Conservation (phyloP, 148 eudicot genomes). For the Cornus florida region DNA sequence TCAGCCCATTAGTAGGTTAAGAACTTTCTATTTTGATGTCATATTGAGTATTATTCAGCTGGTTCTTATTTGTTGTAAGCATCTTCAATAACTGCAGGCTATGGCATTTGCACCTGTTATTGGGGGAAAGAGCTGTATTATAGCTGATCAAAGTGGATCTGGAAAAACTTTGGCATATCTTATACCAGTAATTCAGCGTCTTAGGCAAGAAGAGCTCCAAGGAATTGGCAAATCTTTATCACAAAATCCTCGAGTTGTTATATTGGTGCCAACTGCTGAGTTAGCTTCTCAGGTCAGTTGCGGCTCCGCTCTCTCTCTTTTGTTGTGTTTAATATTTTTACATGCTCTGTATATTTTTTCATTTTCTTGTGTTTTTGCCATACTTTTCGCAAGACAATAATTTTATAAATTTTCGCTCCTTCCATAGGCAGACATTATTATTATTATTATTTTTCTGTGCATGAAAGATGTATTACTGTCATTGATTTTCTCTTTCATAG, state of each 20-base stretch:
- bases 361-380: background rate
- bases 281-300: constrained; percentile 82
- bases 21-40: no score
- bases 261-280: constrained; percentile 96
- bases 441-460: background rate
- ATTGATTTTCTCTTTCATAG: no score
- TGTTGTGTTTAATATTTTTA: background rate
- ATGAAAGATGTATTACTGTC: background rate
- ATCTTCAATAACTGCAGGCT: constrained; percentile 45
- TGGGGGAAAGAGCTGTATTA: constrained; percentile 79
- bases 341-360: background rate
- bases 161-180: constrained; percentile 97
- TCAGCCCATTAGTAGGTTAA: no score
- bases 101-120: constrained; percentile 71
- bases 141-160: constrained; percentile 99
- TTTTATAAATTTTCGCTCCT: background rate
- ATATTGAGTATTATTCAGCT: background rate
- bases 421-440: no score
- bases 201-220: constrained; percentile 83
- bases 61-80: background rate
- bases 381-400: background rate
- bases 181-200: constrained; percentile 78
- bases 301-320: constrained; percentile 4
- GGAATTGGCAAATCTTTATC: constrained; percentile 70
- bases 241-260: constrained; percentile 77